Conservation (phyloP, 129 eudicot genomes). For the Ambrosia trifida region DNA sequence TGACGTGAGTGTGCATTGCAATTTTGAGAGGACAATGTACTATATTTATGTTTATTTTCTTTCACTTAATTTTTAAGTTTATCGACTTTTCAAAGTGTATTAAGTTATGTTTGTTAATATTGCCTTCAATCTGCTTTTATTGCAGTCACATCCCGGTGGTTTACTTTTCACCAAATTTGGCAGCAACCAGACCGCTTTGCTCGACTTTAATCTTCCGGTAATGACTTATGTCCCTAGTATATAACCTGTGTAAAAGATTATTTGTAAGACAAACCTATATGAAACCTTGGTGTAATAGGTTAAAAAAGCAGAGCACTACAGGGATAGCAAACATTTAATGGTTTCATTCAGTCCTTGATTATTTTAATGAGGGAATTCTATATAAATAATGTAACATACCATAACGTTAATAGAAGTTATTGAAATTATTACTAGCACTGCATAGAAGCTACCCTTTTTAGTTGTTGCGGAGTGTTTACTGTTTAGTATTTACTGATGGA, state of each 20-base stretch:
- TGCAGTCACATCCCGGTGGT: constrained; percentile 87
- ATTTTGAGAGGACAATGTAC: background rate
- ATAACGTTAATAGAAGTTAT: background rate
- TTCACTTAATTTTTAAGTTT: background rate
- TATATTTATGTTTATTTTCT: constrained; percentile 1
- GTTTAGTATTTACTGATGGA: background rate
- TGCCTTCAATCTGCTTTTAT: constrained; percentile 19
- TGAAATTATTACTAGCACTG: background rate
- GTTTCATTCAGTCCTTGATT: background rate
- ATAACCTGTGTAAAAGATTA: background rate
- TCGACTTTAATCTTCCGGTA: constrained; percentile 88
- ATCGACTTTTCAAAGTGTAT: background rate
- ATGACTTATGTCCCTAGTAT: constrained; percentile 19
- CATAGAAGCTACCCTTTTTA: background rate
- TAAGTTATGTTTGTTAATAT: constrained; percentile 1
- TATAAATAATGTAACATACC: background rate
- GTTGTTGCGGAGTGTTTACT: background rate
- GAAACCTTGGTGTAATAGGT: background rate
- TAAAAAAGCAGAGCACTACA: background rate
- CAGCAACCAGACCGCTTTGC: constrained; percentile 83
- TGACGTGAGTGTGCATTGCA: background rate
- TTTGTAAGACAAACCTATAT: background rate
- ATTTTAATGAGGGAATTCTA: background rate
- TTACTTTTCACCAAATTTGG: constrained; percentile 91
- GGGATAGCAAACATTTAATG: background rate